Conservation (phyloP, 495 filamentous ascomycete species). For the Trichoderma parareesei region DNA sequence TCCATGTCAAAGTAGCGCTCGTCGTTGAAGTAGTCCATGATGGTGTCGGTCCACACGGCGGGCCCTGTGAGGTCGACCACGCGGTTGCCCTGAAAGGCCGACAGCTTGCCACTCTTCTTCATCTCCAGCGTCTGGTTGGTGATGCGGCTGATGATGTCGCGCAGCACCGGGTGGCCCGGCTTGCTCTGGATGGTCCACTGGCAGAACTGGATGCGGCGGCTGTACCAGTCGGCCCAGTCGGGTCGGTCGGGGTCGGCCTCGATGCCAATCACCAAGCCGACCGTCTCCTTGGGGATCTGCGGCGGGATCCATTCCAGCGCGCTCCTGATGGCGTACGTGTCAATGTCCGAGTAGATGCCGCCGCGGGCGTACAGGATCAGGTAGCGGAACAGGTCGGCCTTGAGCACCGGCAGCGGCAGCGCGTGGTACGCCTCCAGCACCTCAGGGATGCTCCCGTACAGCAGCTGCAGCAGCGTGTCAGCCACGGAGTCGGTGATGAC, state of each 20-base stretch:
- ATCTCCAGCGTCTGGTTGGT: conserved; percentile 71
- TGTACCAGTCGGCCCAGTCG: conserved; percentile 95
- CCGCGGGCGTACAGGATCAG: conserved; percentile 88
- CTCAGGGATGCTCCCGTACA: conserved; percentile 82
- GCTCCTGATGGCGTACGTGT: conserved; percentile 75
- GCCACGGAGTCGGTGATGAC: conserved; percentile 90
- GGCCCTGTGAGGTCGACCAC: conserved; percentile 97
- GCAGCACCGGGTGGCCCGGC: conserved; percentile 84
- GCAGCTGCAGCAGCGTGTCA: conserved; percentile 67
- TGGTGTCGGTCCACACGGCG: conserved; percentile 85
- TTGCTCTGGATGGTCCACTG: conserved; percentile 98
- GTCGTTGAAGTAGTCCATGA: conserved; percentile 93
- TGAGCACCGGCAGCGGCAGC: conserved; percentile 78
- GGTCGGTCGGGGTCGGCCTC: conserved; percentile 90
- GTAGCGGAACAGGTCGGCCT: conserved; percentile 98
- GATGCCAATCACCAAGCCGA: conserved; percentile 87
- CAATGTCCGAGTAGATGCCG: conserved; percentile 95
- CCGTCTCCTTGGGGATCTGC: conserved; percentile 60
- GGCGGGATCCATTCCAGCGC: conserved; percentile 82
- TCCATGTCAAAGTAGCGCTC: conserved; percentile 78
- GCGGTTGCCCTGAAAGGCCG: conserved; percentile 57
- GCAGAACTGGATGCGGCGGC: conserved; percentile 91
- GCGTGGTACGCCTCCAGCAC: conserved; percentile 87
- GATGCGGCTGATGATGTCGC: conserved; percentile 79
- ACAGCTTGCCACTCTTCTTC: conserved; percentile 62